Evolutionary conservation across 73 alveolate genomes (phyloP), one percentile per base, ranked within the genome.

Genomic region (Paramecium sexaurelia): DNA sequence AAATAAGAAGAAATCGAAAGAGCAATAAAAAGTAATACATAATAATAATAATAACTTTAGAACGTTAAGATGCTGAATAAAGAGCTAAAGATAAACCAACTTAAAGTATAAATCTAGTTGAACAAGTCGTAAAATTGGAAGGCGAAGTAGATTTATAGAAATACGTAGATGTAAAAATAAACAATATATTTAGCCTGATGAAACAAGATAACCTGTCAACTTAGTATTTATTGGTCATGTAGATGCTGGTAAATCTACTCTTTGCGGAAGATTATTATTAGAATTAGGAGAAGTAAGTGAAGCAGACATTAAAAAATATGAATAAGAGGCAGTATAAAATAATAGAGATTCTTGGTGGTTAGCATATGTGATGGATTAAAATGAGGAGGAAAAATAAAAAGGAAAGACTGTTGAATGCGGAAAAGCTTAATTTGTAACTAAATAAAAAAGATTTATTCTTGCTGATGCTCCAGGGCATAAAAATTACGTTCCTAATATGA

Each of bases 391-490:
- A 93, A 93, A 98, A 84, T 99, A 96, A 35, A 98, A 98, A 95
- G 99, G 99, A 56, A 99, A 98, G 94, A 98, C 99, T 22, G 99
- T 99, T 40, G 99, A 99, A 92, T 98, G 99, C 7, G 99, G 99
- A 73, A 96, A 98, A 94, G 99, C 99, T 7, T 92, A 95, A 85
- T 96, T 99, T 87, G 98, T 96, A 36, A 98, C 99, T 22, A 92
- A 93, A 15, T 95, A 93, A 88, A 96, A 96, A 84, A 87, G 99
- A 43, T 96, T 95, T 87, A 95, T 98, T 32, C 89, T 96, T 22
- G 91, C 97, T 86, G 99, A 99, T 95, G 99, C 99, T 29, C 99
- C 99, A 6, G 99, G 99, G 10, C 99, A 99, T 96, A 95, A 98
- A 94, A 98, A 98, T 87, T 99, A 98, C 85, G 99, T 99, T 55